phyloP scores from a whole-genome alignment of 768 basidiomycete genomes.

The Plicaturopsis crispa region DNA sequence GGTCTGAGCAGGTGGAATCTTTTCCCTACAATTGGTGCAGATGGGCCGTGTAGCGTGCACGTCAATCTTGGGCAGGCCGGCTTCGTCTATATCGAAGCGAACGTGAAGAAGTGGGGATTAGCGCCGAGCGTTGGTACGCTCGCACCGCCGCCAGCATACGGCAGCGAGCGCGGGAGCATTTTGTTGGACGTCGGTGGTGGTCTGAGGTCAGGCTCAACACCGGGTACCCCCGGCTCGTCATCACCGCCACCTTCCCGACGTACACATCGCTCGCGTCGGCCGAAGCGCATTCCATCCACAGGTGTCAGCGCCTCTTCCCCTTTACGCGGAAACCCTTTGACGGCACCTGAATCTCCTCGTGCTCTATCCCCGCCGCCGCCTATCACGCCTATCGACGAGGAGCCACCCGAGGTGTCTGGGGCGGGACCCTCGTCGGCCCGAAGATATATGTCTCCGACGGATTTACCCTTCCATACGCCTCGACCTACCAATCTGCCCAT shows the following conservation, averaged over 20 bases:
- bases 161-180: constrained; percentile 94
- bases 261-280: constrained; percentile 53
- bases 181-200: constrained; percentile 82
- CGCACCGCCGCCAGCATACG: constrained; percentile 96
- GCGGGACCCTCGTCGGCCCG: constrained; percentile 41
- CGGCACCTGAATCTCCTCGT: constrained; percentile 32
- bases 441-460: constrained; percentile 56
- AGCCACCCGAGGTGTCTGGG: constrained; percentile 34
- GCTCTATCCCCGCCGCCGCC: constrained; percentile 44
- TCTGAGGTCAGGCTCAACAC: constrained; percentile 28
- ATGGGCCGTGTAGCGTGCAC: constrained; percentile 93
- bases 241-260: constrained; percentile 41
- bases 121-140: constrained; percentile 96
- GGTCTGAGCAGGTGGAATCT: constrained; percentile 88
- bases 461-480: constrained; percentile 52
- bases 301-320: constrained; percentile 56
- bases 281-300: constrained; percentile 33
- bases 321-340: constrained; percentile 47
- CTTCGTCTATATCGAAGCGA: constrained; percentile 98
- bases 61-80: constrained; percentile 97
- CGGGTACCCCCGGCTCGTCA: constrained; percentile 37
- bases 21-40: constrained; percentile 95
- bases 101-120: constrained; percentile 99
- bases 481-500: constrained; percentile 41
- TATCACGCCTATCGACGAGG: constrained; percentile 75